phyloP scores from a whole-genome alignment of 352 stramenopile genomes.

The Pythium graminicola region DNA sequence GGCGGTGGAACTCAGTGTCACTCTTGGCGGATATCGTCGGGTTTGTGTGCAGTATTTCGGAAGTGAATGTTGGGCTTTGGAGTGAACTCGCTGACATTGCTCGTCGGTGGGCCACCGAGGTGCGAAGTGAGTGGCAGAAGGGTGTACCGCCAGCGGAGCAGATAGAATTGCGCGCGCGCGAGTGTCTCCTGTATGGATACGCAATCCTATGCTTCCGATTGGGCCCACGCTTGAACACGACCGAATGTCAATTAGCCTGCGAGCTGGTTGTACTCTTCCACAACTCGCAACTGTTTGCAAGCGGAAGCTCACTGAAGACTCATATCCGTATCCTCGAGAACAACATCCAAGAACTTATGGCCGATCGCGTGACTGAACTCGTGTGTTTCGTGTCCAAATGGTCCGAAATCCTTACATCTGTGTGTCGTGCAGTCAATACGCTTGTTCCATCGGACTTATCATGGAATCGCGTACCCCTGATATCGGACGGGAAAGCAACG shows the following conservation, averaged over 20 bases:
- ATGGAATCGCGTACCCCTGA: slow-evolving; percentile 1
- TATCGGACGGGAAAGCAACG: neutral
- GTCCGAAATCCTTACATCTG: neutral
- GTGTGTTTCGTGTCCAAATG: neutral
- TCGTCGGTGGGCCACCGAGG: slow-evolving; percentile 1
- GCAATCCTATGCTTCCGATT: slow-evolving; percentile 7
- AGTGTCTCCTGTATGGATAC: slow-evolving; percentile 13
- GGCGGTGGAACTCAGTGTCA: neutral
- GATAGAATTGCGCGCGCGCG: slow-evolving; percentile 3
- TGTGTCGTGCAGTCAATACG: slow-evolving; percentile 13
- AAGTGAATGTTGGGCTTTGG: neutral
- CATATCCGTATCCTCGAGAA: neutral
- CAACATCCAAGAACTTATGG: slow-evolving; percentile 9
- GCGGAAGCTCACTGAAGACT: neutral
- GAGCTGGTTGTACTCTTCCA: slow-evolving; percentile 4
- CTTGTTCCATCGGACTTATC: neutral
- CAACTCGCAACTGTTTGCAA: slow-evolving; percentile 4
- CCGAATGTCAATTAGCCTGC: neutral
- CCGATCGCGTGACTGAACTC: slow-evolving; percentile 3
- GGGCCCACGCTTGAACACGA: slow-evolving; percentile 1
- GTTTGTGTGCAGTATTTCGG: neutral
- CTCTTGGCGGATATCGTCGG: neutral
- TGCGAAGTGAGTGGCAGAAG: slow-evolving; percentile 6
- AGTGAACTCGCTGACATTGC: neutral
- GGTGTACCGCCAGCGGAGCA: slow-evolving; percentile 1